A percentile compares a stretch with the other conserved stretches of the same genome.
Conservation (phyloP, 345 rosid genomes). For the Eucalyptus melliodora region DNA sequence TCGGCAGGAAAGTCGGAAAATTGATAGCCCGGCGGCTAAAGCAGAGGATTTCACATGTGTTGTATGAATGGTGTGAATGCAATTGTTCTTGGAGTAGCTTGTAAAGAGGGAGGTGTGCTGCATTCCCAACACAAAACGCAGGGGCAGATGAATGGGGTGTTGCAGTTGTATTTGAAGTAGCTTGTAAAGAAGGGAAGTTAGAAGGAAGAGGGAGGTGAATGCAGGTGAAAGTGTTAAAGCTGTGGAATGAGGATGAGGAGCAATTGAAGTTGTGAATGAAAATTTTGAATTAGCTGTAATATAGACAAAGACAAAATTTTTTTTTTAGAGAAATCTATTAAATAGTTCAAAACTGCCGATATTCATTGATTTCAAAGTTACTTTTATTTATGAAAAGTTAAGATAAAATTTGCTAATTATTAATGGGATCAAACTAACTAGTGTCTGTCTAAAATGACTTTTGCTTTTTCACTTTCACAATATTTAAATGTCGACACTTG, state of each 20-base stretch:
- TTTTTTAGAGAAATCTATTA: background rate
- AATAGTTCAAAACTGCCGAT: background rate
- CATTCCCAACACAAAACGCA: background rate
- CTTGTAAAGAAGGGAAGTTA: background rate
- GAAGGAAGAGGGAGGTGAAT: background rate
- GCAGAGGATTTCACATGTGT: background rate
- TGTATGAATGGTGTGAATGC: background rate
- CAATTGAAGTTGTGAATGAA: background rate
- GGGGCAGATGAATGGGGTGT: background rate
- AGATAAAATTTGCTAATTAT: background rate
- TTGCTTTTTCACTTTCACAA: background rate
- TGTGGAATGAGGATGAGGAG: background rate
- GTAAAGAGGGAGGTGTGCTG: background rate
- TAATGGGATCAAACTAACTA: background rate
- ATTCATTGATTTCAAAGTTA: background rate
- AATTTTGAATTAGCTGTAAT: background rate
- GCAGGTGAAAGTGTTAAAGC: background rate
- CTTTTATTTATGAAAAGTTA: background rate
- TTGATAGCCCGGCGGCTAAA: background rate
- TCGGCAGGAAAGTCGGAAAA: background rate
- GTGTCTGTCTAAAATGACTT: background rate
- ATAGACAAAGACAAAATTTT: background rate
- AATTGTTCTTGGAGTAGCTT: background rate
- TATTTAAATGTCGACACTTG: background rate
- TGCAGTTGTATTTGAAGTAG: background rate